Evolutionary conservation across 2,329 filamentous ascomycete species (phyloP).

Genomic region (Aspergillus awamori): DNA sequence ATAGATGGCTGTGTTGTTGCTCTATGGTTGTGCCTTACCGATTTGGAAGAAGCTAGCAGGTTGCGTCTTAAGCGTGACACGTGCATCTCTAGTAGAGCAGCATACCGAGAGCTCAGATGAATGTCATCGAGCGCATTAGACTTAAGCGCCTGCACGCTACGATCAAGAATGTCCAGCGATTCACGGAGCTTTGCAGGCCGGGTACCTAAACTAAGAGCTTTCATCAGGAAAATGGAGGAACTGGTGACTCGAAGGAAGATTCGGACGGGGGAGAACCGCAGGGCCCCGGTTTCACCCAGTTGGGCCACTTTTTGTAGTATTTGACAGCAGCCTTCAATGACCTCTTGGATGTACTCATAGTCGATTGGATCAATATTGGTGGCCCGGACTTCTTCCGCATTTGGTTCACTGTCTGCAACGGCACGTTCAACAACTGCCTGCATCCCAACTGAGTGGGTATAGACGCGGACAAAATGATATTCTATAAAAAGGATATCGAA

Average conservation of each 20-base stretch:
- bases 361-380: conserved; percentile 54
- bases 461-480: conserved; percentile 52
- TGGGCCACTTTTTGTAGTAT: conserved; percentile 55
- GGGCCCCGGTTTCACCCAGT: conserved; percentile 48
- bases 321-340: conserved; percentile 57
- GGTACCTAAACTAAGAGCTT: conserved; percentile 54
- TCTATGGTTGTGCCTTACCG: conserved; percentile 29
- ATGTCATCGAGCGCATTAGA: conserved; percentile 56
- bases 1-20: conserved; percentile 34
- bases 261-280: conserved; percentile 58
- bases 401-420: conserved; percentile 40
- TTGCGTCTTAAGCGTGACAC: conserved; percentile 46
- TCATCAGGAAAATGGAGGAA: conserved; percentile 59
- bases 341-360: conserved; percentile 59
- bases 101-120: conserved; percentile 55
- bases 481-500: conserved; percentile 58
- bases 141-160: conserved; percentile 52
- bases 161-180: conserved; percentile 53
- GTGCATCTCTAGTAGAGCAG: conserved; percentile 52
- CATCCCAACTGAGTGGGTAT: conserved; percentile 53
- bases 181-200: conserved; percentile 53
- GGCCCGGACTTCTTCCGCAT: conserved; percentile 41
- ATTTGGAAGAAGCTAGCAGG: conserved; percentile 39
- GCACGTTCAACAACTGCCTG: conserved; percentile 61
- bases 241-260: conserved; percentile 59